Base-by-base conservation (phyloP, 1,284 basidiomycete species). In the Butyriboletus appendiculatus region DNA sequence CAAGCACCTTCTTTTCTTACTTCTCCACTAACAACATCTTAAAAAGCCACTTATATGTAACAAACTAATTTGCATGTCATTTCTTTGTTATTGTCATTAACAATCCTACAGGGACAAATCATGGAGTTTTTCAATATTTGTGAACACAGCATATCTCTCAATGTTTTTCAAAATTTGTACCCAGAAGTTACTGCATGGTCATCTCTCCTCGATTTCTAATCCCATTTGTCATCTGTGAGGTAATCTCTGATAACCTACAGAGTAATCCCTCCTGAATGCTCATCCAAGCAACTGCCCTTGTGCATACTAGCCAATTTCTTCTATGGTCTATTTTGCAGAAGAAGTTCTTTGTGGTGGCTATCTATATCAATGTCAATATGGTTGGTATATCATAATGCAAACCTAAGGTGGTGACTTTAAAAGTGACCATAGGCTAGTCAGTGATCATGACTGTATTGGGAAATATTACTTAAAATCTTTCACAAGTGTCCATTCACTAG, bases 331-430 rank as follows among this genome's bases (percentile, higher is more conserved):
- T 7, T 3, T 56, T 41, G 14, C 0, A 26, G 9, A 12, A 15
- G 18, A 12, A 2, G 0, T 52, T 57, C n/a, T 52, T 57, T 8
- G 9, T 57, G 0, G 34, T 43, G 2, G 48, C 30, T 4, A n/a
- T 57, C 33, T 48, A 53, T 30, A 16, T 48, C 16, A 8, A 33
- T 26, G 18, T 26, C 0, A 8, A 33, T 0, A 58, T 58, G 45
- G 11, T 37, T 9, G 41, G 32, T 57, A 57, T n/a, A 57, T 52
- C 1, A 22, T 52, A 3, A 42, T 57, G 44, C 38, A 57, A 7
- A 34, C 18, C 0, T 3, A 24, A 24, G 24, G 24, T 24, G 24
- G 24, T 24, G 24, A 24, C 24, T 5, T 5, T 24, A 5, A 24
- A 24, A 24, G 24, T 24, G 24, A 24, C 24, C 24, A 24, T 24